These are phyloP conservation scores for Flaveria brownii DNA, from an alignment of 129 eudicot species.

Conservation along the genomic window DNA sequence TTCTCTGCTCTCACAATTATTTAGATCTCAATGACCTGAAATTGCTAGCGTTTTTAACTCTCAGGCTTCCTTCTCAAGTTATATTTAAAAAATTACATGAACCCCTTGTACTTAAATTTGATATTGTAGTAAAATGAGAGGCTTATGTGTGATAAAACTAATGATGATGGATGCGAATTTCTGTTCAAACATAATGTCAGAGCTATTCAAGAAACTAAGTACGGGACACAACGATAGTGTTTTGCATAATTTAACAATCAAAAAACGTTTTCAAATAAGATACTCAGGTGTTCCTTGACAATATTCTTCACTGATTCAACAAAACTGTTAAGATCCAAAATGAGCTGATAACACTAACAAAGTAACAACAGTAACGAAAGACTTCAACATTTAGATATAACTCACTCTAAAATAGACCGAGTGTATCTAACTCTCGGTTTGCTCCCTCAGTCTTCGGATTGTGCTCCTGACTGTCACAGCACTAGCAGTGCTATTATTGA, in stretches of 20 bases:
- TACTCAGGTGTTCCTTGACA: neutral
- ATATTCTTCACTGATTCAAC: neutral
- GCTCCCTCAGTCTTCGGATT: constrained; percentile 91
- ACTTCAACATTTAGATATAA: constrained; percentile 18
- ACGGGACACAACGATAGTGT: neutral
- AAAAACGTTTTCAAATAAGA: constrained; percentile 17
- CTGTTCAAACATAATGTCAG: too few relatives aligned
- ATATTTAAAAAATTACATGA: too few relatives aligned
- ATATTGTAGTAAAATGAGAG: too few relatives aligned
- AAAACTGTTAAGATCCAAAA: constrained; percentile 25
- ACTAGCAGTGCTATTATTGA: constrained; percentile 69
- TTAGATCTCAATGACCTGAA: too few relatives aligned
- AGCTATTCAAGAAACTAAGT: too few relatives aligned
- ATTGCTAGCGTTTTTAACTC: too few relatives aligned
- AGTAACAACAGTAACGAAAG: neutral
- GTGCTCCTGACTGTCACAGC: constrained; percentile 97
- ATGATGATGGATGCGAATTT: too few relatives aligned
- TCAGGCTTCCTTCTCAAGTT: too few relatives aligned
- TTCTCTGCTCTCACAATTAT: too few relatives aligned
- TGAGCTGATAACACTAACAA: constrained; percentile 11
- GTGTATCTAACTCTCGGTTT: constrained; percentile 62
- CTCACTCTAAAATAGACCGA: constrained; percentile 3
- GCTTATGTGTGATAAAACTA: too few relatives aligned
- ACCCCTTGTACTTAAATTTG: too few relatives aligned
- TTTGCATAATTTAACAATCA: constrained; percentile 6